Evolutionary conservation across 352 stramenopile genomes (phyloP), one percentile per base, ranked within the genome.

Genomic region (Phytophthora citricola): DNA sequence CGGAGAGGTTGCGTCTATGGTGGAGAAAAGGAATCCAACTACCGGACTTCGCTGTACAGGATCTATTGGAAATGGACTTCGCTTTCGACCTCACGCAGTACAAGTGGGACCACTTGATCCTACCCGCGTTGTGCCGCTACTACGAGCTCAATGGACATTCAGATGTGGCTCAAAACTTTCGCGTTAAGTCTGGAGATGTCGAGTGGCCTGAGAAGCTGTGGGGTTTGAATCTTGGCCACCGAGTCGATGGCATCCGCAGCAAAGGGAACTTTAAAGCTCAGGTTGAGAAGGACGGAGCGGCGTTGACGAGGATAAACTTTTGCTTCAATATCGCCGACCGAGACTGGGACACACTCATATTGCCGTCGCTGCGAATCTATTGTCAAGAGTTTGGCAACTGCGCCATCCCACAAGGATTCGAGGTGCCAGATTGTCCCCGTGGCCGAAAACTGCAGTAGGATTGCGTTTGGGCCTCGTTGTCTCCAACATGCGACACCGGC

Each of bases 301-400:
- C 69, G 12, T 63, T 92, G 10, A 6, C 51, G 22, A 52, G 17
- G 56, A 63, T 79, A n/a, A 63, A 76, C 14, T 66, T 70, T 34
- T 78, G 71, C 31, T 62, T 80, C 17, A 57, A 34, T 1, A 55
- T 87, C 8, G 32, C 3, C 10, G 68, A 86, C 5, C 52, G 52
- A 39, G 71, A 71, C 20, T 89, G 82, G 79, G 58, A 41, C 32
- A 51, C 71, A 10, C 76, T 41, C 0, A 48, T 87, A 6, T 4
- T 87, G 6, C 78, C 79, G 9, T 52, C 66, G 2, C 45, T 88
- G 1, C 32, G 71, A 39, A 63, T 32, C 0, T 81, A 81, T 39
- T 46, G 58, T n/a, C 15, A 39, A 0, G 26, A 75, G n/a, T 43
- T 75, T 36, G 69, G 67, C 9, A 69, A 86, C 53, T 76, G 76